Base-by-base conservation (phyloP, 257 asterid genomes). In the Datura wrightii region DNA sequence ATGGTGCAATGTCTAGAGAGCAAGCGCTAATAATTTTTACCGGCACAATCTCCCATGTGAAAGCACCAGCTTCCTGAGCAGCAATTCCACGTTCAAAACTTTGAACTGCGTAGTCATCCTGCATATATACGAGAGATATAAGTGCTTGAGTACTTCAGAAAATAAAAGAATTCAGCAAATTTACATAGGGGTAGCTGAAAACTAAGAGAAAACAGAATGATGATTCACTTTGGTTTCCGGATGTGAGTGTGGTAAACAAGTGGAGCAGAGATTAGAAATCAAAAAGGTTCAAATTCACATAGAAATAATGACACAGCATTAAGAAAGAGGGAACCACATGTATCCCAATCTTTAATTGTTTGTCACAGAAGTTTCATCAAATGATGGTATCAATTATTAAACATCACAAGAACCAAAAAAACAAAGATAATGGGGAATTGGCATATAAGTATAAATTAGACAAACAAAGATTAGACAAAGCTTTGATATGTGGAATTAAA, bases 1-100 rank as follows among this genome's bases (percentile, higher is more conserved):
- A 24, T 80, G 7, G 74, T 79, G 53, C 31, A 70, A 88, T 37
- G 65, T 41, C 59, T 10, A 86, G 54, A 63, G 85, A 76, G 42
- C 48, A 85, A 83, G 48, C 58, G 50, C 59, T 46, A 83, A 48
- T 69, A 18, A 84, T 88, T 91, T 66, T 88, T 91, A 97, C 99
- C 56, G 98, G 97, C 71, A 85, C 92, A 82, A 97, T 97, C 92
- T 97, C 99, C 99, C 99, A 97, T 85, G 94, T 79, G 87, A 95
- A 97, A 72, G 98, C 91, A 89, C 89, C 92, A 82, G 87, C 89
- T 79, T 90, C 93, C 89, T 97, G 97, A 89, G 99, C 98, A 91
- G 98, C 97, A 86, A 95, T 94, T 83, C 97, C 99, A 86, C 98
- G 98, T 87, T 95, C 98, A 87, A 95, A 97, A 91, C 99, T 97